Evolutionary conservation across 2,329 filamentous ascomycete species (phyloP).

Genomic region (Graphium sp.): DNA sequence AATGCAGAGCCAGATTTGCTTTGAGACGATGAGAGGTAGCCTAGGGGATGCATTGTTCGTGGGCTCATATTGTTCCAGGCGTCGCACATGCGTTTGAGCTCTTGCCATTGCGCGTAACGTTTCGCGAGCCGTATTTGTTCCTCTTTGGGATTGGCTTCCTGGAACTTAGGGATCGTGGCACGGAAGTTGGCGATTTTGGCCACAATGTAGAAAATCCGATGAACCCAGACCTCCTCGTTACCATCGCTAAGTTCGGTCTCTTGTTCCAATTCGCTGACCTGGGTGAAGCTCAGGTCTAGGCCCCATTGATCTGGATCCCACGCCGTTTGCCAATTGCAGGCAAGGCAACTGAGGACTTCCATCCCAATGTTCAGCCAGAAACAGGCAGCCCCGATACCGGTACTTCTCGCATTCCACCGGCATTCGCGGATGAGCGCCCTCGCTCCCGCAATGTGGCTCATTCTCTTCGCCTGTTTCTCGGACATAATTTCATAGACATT

Average conservation of each 20-base stretch:
- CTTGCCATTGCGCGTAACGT: slow-evolving; percentile 60
- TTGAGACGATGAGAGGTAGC: slow-evolving; percentile 53
- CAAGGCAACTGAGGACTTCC: slow-evolving; percentile 76
- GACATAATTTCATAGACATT: slow-evolving; percentile 93
- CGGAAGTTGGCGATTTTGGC: slow-evolving; percentile 80
- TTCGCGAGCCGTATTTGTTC: slow-evolving; percentile 48
- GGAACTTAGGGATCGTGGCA: slow-evolving; percentile 46
- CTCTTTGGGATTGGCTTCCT: slow-evolving; percentile 40
- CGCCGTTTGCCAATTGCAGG: slow-evolving; percentile 71
- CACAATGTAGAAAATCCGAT: slow-evolving; percentile 76
- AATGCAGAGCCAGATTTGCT: slow-evolving; percentile 58
- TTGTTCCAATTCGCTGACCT: slow-evolving; percentile 14
- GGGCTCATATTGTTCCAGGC: slow-evolving; percentile 67
- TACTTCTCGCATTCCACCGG: slow-evolving; percentile 66
- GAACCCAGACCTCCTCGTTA: slow-evolving; percentile 71
- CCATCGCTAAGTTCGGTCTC: slow-evolving; percentile 23
- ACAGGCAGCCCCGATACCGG: slow-evolving; percentile 69
- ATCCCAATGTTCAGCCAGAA: slow-evolving; percentile 91
- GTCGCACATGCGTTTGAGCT: slow-evolving; percentile 67
- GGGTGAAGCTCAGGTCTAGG: slow-evolving; percentile 55
- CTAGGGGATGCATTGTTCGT: slow-evolving; percentile 73
- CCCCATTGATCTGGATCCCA: slow-evolving; percentile 90
- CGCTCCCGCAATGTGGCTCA: slow-evolving; percentile 78
- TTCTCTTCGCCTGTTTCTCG: slow-evolving; percentile 59
- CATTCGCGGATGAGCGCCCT: slow-evolving; percentile 79